Evolutionary conservation across 192 early-diverging fungal genomes (phyloP), one percentile per base, ranked within the genome.

Genomic region (Coemansia furcata): DNA sequence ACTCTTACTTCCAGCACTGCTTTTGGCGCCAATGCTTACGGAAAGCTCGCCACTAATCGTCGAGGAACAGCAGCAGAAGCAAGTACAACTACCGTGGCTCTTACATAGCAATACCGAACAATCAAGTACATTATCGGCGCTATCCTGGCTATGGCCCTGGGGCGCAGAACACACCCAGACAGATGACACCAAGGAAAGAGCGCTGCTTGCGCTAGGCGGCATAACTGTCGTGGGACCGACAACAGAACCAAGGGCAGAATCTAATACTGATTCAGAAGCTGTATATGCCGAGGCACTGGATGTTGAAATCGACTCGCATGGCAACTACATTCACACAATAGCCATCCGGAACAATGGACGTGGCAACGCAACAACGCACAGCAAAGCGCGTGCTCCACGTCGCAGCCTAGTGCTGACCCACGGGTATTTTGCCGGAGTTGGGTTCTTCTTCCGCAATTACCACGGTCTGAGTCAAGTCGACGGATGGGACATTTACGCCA

Each of bases 391-490:
- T 1, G 19, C 40, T 17, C 10, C 65, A 39, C 63, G 63, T 4
- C 71, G 73, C 66, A 82, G 66, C 60, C 76, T 85, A 36, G 80
- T 85, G 57, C 47, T 80, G 39, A 78, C 83, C 26, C 83, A 84
- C 62, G 83, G 83, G 19, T 84, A 80, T 68, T 79, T 79, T 50
- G 77, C 78, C 9, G 83, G 83, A 6, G 63, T 84, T 19, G 83
- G 83, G n/a, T 80, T 76, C 66, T 84, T 68, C 64, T 84, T 72
- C 70, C 78, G 83, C 72, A 84, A 84, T 62, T 81, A 73, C 67
- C 55, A 55, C 21, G 72, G 67, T 66, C 76, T 84, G 46, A 76
- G 74, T 66, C 61, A 74, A 38, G 69, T 66, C 5, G 68, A 63
- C 29, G 70, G 67, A 14, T 80, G 83, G 75, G 65, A 76, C 55